A percentile compares a stretch with the other conserved stretches of the same genome.
These are phyloP conservation scores for Paramecium bursaria DNA, from an alignment of 73 alveolate species.

Conservation along the genomic window DNA sequence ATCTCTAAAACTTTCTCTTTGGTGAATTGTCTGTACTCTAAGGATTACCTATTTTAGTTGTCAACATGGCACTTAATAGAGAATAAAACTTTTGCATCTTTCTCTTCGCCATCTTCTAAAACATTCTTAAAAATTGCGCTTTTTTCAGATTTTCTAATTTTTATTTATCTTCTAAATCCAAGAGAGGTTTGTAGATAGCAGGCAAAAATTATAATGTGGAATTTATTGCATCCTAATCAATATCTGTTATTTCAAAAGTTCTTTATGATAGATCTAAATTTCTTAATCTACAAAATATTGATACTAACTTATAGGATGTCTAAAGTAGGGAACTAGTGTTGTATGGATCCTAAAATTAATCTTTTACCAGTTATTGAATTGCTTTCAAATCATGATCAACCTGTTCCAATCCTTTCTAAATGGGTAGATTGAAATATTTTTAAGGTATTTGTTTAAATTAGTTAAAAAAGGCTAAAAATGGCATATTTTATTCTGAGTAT, in stretches of 20 bases:
- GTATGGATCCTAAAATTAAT: neutral
- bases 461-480: slow-evolving; percentile 6
- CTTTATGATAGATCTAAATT: neutral
- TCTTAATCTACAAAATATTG: neutral
- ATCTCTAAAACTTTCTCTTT: neutral
- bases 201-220: neutral
- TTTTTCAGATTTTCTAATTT: neutral
- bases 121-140: neutral
- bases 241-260: neutral
- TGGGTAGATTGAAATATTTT: neutral
- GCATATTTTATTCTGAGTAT: slow-evolving; percentile 17
- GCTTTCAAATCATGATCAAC: slow-evolving; percentile 12
- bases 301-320: neutral
- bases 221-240: neutral
- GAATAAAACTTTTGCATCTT: slow-evolving; percentile 24
- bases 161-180: slow-evolving; percentile 12
- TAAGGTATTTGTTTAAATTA: slow-evolving; percentile 11
- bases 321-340: neutral
- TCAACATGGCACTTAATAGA: slow-evolving; percentile 4
- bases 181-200: neutral
- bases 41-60: neutral
- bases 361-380: neutral
- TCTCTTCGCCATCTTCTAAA: slow-evolving; percentile 12
- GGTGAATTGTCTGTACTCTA: slow-evolving; percentile 5
- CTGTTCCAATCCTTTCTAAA: slow-evolving; percentile 7